Conservation (phyloP, 2,329 filamentous ascomycete species). For the Cordyceps militaris region DNA sequence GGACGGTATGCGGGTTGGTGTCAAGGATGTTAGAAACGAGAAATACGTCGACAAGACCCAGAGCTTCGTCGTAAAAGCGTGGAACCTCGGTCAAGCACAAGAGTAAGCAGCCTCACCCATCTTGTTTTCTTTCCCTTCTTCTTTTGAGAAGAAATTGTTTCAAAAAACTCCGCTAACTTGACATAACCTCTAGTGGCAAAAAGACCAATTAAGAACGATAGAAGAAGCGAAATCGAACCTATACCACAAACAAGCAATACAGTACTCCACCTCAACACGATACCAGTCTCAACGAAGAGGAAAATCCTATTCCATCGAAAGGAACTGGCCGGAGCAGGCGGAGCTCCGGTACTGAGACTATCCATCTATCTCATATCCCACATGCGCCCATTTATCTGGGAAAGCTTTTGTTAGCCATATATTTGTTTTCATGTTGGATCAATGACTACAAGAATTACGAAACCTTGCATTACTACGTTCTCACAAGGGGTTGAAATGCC, state of each 20-base stretch:
- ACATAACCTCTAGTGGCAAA: background rate
- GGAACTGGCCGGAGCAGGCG: background rate
- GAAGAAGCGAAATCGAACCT: background rate
- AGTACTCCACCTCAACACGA: background rate
- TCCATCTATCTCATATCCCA: background rate
- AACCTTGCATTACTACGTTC: background rate
- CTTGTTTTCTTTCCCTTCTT: background rate
- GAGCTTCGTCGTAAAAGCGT: slow-evolving; percentile 58
- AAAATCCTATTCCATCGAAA: background rate
- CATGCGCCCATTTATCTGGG: background rate
- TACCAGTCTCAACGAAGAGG: background rate
- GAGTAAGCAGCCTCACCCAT: slow-evolving; percentile 17
- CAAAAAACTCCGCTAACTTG: background rate
- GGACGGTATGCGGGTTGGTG: slow-evolving; percentile 64
- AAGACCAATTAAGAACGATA: background rate
- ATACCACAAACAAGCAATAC: background rate
- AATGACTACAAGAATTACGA: slow-evolving; percentile 3
- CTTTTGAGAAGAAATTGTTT: background rate
- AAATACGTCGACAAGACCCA: slow-evolving; percentile 69
- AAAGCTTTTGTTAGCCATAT: background rate
- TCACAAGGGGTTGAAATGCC: background rate
- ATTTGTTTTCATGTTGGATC: slow-evolving; percentile 2
- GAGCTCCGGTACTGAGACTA: background rate
- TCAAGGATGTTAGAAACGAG: slow-evolving; percentile 62
- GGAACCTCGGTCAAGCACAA: slow-evolving; percentile 45